Conservation (phyloP, 768 basidiomycete genomes). For the Rhodosporidiobolus odoratus region DNA sequence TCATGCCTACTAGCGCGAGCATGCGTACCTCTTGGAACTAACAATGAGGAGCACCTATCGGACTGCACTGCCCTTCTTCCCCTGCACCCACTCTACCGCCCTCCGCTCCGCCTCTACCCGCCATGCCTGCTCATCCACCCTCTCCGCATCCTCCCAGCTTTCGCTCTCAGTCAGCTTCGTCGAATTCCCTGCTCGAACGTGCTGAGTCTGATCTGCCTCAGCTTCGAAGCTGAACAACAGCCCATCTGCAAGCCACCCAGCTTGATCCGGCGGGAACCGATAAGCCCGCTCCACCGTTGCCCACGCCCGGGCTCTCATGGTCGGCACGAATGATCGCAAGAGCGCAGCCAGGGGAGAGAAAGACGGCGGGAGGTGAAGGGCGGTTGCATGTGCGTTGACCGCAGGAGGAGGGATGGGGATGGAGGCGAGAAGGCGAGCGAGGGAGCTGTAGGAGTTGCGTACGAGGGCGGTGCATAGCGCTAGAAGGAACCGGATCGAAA, state of each 20-base stretch:
- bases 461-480: constrained; percentile 5
- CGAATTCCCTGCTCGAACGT: background rate
- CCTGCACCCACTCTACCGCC: constrained; percentile 3
- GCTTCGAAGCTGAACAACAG: constrained; percentile 26
- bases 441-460: background rate
- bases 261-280: constrained; percentile 18
- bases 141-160: background rate
- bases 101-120: constrained; percentile 11
- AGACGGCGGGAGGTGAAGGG: constrained; percentile 6
- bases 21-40: background rate
- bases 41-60: too few relatives aligned
- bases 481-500: too few relatives aligned
- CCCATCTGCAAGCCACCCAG: constrained; percentile 9
- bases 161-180: background rate
- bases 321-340: background rate
- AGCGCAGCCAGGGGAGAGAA: background rate
- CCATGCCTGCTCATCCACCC: background rate
- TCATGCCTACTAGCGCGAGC: too few relatives aligned
- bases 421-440: background rate
- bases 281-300: background rate
- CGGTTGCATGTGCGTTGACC: background rate
- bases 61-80: background rate
- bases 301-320: background rate
- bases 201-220: background rate
- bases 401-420: background rate